Evolutionary conservation across 257 asterid genomes (phyloP).

Genomic region (Gynochthodes officinalis): DNA sequence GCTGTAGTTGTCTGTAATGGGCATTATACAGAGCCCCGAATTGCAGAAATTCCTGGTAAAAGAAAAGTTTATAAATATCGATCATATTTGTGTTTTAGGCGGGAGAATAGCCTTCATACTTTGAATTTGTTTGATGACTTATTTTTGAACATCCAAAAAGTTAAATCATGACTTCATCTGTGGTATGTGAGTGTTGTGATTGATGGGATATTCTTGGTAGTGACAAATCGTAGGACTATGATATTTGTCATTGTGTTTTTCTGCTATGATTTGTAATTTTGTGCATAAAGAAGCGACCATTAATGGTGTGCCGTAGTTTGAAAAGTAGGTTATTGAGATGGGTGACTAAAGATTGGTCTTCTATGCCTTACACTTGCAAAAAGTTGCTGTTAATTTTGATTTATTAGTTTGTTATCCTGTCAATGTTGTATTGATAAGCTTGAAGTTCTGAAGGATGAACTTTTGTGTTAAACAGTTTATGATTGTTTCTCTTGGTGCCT

Average conservation of each 20-base stretch:
- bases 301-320: not conserved
- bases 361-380: not conserved
- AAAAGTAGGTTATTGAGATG: not conserved
- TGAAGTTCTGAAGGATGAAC: not conserved
- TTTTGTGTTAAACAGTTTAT: not conserved
- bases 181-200: not conserved
- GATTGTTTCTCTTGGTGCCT: not conserved
- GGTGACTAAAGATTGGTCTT: not conserved
- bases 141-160: not conserved
- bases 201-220: not conserved
- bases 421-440: not conserved
- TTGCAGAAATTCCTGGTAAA: slow-evolving; percentile 80
- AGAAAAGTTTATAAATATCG: too few species aligned
- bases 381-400: not conserved
- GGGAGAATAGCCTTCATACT: too few species aligned
- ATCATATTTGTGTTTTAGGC: too few species aligned
- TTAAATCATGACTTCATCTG: not conserved
- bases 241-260: not conserved
- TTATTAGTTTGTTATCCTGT: not conserved
- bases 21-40: slow-evolving; percentile 79
- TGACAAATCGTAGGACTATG: not conserved
- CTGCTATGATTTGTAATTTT: not conserved
- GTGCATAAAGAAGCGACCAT: not conserved
- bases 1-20: slow-evolving; percentile 94
- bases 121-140: not conserved